Conservation (phyloP, 306 rosid species). For the Casuarina glauca region DNA sequence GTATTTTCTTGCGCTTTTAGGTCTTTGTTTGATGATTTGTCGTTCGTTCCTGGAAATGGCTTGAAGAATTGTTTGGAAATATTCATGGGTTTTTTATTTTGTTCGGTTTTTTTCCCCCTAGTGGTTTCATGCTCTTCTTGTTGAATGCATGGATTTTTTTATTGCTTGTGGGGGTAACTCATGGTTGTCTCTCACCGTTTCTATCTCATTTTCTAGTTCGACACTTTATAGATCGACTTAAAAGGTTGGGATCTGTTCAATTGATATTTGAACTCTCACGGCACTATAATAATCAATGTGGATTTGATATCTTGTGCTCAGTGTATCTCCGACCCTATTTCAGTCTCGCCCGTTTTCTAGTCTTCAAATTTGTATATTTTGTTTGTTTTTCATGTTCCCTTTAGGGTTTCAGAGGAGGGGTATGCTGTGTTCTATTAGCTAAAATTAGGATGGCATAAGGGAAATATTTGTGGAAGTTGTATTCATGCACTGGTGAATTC, state of each 20-base stretch:
- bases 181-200: not conserved
- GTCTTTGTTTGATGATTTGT: conserved; percentile 15
- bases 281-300: conserved; percentile 3
- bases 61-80: conserved; percentile 6
- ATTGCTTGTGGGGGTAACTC: conserved; percentile 14
- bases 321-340: not conserved
- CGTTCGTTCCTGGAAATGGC: conserved; percentile 19
- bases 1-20: conserved; percentile 3
- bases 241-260: not conserved
- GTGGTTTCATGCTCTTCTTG: conserved; percentile 16
- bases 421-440: not conserved
- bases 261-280: not conserved
- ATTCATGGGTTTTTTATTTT: conserved; percentile 12
- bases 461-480: not conserved
- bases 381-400: not conserved
- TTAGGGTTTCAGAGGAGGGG: conserved; percentile 7
- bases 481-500: not conserved
- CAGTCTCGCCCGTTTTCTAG: conserved; percentile 1
- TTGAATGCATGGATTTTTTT: conserved; percentile 46
- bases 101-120: not conserved
- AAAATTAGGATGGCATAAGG: not conserved
- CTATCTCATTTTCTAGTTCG: not conserved
- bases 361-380: not conserved
- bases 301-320: not conserved
- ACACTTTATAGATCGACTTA: not conserved